Evolutionary conservation across 805 yeast genomes (phyloP).

Genomic region (Metschnikowia reukaufii): DNA sequence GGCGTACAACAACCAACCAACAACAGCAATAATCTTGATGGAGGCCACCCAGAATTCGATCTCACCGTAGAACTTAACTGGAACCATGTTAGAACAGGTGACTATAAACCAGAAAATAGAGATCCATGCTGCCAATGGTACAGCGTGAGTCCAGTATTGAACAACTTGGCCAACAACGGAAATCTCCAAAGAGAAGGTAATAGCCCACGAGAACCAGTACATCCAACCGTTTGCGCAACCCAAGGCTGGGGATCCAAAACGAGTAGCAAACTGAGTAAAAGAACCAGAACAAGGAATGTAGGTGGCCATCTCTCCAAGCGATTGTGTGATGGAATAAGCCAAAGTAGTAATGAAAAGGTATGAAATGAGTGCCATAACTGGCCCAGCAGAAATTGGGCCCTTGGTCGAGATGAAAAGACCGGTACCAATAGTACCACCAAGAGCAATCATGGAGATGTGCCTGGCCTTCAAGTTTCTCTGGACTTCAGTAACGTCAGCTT

Average conservation of each 20-base stretch:
- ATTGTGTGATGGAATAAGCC: conserved; percentile 66
- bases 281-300: conserved; percentile 69
- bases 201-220: conserved; percentile 79
- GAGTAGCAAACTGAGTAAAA: conserved; percentile 65
- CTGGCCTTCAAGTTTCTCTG: conserved; percentile 62
- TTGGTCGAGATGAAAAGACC: conserved; percentile 71
- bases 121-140: conserved; percentile 74
- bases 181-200: conserved; percentile 72
- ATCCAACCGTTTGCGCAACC: conserved; percentile 74
- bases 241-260: conserved; percentile 67
- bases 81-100: conserved; percentile 56
- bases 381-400: conserved; percentile 62
- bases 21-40: conserved; percentile 63
- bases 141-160: conserved; percentile 62
- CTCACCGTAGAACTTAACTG: conserved; percentile 73
- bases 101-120: conserved; percentile 60
- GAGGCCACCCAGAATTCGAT: conserved; percentile 73
- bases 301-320: conserved; percentile 81
- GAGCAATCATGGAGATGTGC: conserved; percentile 72
- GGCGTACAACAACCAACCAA: conserved; percentile 69
- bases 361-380: conserved; percentile 64
- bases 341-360: conserved; percentile 65
- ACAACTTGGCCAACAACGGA: conserved; percentile 69
- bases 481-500: conserved; percentile 37
- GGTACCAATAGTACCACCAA: conserved; percentile 80